Conservation (phyloP, 2,329 filamentous ascomycete species). For the Aspergillus novofumigatus region DNA sequence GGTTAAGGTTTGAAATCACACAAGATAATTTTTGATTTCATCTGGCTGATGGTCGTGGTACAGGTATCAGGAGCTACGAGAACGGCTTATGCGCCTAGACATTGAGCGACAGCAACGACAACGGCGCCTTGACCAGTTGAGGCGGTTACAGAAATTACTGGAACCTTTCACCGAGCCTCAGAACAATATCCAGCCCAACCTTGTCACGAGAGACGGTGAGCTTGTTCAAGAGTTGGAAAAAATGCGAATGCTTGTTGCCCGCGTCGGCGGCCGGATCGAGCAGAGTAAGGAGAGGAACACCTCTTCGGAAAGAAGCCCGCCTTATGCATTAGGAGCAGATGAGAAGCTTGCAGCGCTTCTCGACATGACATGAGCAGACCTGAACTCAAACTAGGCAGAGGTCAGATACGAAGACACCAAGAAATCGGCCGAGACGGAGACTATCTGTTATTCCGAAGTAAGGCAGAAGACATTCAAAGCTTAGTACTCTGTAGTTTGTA, state of each 20-base stretch:
- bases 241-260: slow-evolving; percentile 45
- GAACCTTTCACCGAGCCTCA: slow-evolving; percentile 49
- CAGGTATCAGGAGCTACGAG: slow-evolving; percentile 40
- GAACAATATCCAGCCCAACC: slow-evolving; percentile 51
- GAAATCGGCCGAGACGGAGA: neutral
- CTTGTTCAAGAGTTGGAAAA: slow-evolving; percentile 48
- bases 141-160: slow-evolving; percentile 43
- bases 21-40: slow-evolving; percentile 17
- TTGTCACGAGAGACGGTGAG: slow-evolving; percentile 50
- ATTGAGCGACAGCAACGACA: slow-evolving; percentile 43
- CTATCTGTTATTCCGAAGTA: neutral
- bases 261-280: slow-evolving; percentile 37
- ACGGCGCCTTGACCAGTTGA: slow-evolving; percentile 45
- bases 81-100: slow-evolving; percentile 45
- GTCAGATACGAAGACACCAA: neutral
- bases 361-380: slow-evolving; percentile 31
- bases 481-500: neutral
- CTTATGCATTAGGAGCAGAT: slow-evolving; percentile 24
- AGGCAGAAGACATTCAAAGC: neutral
- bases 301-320: slow-evolving; percentile 13
- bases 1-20: slow-evolving; percentile 26
- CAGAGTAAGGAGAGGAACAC: slow-evolving; percentile 21
- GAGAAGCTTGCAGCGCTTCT: slow-evolving; percentile 36
- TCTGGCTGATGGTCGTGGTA: slow-evolving; percentile 21
- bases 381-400: neutral